Evolutionary conservation across 768 basidiomycete species (phyloP), one percentile per base, ranked within the genome.

Genomic region (Porphyrellus cyaneotinctus): DNA sequence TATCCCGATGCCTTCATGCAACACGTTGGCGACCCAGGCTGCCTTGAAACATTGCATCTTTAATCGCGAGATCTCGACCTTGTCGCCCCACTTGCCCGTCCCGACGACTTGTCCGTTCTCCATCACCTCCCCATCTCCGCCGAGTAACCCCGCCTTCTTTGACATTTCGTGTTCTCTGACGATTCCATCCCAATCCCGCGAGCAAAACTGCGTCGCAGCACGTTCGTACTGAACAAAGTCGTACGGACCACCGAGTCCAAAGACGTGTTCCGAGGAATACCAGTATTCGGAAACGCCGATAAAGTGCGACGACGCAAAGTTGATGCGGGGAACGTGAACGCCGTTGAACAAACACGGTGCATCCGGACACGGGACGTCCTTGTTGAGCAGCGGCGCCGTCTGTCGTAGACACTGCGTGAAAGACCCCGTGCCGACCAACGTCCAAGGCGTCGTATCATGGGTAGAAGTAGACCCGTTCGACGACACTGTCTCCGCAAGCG

Each of bases 11-110:
- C 97, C 97, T 66, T 97, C 92, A 60, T 98, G 95, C 2, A 99
- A 71, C 33, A 99, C 88, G 69, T 98, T 97, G 47, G 88, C 85
- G 49, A 99, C 81, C 97, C 97, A 99, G 2, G 97, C 95, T 1
- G 95, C 93, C 70, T 99, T 99, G 84, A 99, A 99, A 68, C 97
- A 99, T 67, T 98, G 97, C 89, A 95, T 90, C 72, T 95, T 83
- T 53, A 99, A 72, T 42, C 95, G 81, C 22, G 89, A 81, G 32
- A 90, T 70, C 66, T 95, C 95, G 52, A 95, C 85, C 49, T 81
- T 73, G 35, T 82, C 75, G 22, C 80, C 81, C 89, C 88, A 91
- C 58, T 78, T 77, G 0, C 84, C 85, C 4, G 79, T 76, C 24
- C 76, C 78, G n/a, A 88, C 77, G 13, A 87, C 68, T 53, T 81